Percentiles rank a stretch among this genome's conserved stretches.
These are phyloP conservation scores for Stachybotrys elegans DNA, from an alignment of 2,329 filamentous ascomycete genomes.

Conservation along the genomic window DNA sequence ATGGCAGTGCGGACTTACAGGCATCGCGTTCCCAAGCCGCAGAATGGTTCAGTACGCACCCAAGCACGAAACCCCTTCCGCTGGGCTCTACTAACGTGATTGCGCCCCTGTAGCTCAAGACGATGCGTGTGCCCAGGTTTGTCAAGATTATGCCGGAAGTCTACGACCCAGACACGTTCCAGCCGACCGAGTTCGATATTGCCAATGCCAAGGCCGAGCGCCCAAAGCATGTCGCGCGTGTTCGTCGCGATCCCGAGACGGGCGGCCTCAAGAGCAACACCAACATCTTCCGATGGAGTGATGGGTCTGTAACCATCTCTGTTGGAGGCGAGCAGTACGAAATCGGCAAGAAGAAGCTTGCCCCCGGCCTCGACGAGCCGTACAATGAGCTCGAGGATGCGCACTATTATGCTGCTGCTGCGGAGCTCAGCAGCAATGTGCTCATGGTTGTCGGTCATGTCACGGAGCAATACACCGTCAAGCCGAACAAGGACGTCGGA, in stretches of 20 bases:
- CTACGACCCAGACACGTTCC: constrained; percentile 62
- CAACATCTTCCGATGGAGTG: constrained; percentile 70
- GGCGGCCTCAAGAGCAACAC: constrained; percentile 69
- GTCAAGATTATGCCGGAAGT: constrained; percentile 63
- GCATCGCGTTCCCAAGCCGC: constrained; percentile 65
- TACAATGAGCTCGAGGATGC: constrained; percentile 66
- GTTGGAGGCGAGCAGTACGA: constrained; percentile 73
- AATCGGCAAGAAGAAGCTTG: constrained; percentile 64
- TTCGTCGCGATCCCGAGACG: constrained; percentile 62
- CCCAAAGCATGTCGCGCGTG: constrained; percentile 63
- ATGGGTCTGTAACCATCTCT: constrained; percentile 72
- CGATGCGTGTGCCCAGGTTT: constrained; percentile 68
- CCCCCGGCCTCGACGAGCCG: constrained; percentile 52
- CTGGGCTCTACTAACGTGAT: no score
- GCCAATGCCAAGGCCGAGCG: constrained; percentile 48
- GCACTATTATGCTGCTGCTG: constrained; percentile 71
- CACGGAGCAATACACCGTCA: constrained; percentile 65
- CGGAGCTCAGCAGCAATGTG: constrained; percentile 61
- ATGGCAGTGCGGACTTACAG: constrained; percentile 62
- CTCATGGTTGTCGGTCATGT: constrained; percentile 72
- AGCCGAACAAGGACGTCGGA: constrained; percentile 60
- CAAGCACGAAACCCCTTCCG: background rate
- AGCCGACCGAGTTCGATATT: constrained; percentile 51
- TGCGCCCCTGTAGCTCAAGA: constrained; percentile 58
- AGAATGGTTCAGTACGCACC: constrained; percentile 60